Evolutionary conservation across 306 rosid species (phyloP), one percentile per base, ranked within the genome.

Genomic region (Acacia melanoxylon): DNA sequence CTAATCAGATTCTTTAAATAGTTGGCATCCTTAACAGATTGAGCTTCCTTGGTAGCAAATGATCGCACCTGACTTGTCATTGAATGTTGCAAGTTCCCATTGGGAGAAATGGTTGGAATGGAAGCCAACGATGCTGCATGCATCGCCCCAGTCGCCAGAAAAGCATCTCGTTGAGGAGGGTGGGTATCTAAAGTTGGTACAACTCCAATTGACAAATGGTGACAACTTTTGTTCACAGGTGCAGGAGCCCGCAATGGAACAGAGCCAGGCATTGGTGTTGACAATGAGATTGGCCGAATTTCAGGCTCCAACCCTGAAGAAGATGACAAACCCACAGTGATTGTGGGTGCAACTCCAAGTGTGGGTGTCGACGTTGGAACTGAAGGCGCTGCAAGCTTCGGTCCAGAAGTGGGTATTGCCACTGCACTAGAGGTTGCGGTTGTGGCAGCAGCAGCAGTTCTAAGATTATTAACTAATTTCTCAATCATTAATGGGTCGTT

Each of bases 1-100:
- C 92, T 85, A 76, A 88, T 74, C 52, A 94, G 89, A 80, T 88
- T 81, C 91, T 89, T 92, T 86, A 82, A 91, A 82, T 92, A 90
- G 89, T 84, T 85, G 80, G 68, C 74, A 83, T 94, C 95, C 92
- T 86, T 81, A 24, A 77, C 77, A 66, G 73, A 27, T 40, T 68
- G 49, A 29, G 42, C 69, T 29, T 63, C 69, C 42, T 31, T 91
- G 31, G 54, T 61, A 0, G 76, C 82, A 49, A 22, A 68, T 37
- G 85, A 42, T 48, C 48, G 86, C 42, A 44, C 78, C 83, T 74
- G 86, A 56, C 75, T 88, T 45, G 61, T 58, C 31, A 35, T 25
- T 31, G 84, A 6, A 65, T 44, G 75, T 48, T 48, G 52, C 79
- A 69, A 45, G 82, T 65, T 78, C 37, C 81, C 80, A 16, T 66